Evolutionary conservation across 306 rosid genomes (phyloP).

Genomic region (Potentilla sterilis): DNA sequence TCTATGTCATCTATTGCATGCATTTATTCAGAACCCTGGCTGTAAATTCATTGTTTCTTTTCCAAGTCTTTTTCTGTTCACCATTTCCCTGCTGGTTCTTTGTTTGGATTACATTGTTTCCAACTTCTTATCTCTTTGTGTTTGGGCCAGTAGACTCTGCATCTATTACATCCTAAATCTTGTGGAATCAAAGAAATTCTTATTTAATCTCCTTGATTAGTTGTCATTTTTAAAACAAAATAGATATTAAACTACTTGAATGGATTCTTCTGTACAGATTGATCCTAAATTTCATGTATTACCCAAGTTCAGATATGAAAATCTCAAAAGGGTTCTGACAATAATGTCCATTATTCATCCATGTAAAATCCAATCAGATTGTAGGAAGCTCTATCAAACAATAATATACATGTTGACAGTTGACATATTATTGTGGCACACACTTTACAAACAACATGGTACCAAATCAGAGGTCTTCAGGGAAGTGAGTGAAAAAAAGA

Average conservation of each 20-base stretch:
- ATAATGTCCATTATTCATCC: conserved; percentile 4
- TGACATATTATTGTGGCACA: conserved; percentile 51
- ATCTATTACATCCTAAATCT: conserved; percentile 9
- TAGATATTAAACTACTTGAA: conserved; percentile 15
- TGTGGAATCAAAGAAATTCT: conserved; percentile 17
- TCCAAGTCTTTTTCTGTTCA: conserved; percentile 43
- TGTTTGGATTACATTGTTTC: conserved; percentile 46
- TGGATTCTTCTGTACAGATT: not conserved
- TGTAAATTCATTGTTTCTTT: conserved; percentile 51
- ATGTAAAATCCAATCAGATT: conserved; percentile 3
- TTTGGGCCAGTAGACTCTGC: conserved; percentile 25
- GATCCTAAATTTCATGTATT: conserved; percentile 10
- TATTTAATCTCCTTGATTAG: conserved; percentile 22
- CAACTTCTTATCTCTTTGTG: conserved; percentile 37
- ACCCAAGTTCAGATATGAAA: not conserved
- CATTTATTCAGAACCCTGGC: conserved; percentile 39
- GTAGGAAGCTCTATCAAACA: not conserved
- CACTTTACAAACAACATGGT: conserved; percentile 63
- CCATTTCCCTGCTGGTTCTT: conserved; percentile 51
- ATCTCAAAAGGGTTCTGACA: not conserved
- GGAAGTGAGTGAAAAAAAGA: conserved; percentile 28
- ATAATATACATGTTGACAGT: conserved; percentile 49
- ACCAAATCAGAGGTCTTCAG: conserved; percentile 52
- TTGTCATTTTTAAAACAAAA: conserved; percentile 15
- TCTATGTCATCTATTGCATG: conserved; percentile 32